A percentile compares a stretch with the other conserved stretches of the same genome.
phyloP scores from a whole-genome alignment of 2,329 filamentous ascomycete genomes.

The Piedraia hortae region DNA sequence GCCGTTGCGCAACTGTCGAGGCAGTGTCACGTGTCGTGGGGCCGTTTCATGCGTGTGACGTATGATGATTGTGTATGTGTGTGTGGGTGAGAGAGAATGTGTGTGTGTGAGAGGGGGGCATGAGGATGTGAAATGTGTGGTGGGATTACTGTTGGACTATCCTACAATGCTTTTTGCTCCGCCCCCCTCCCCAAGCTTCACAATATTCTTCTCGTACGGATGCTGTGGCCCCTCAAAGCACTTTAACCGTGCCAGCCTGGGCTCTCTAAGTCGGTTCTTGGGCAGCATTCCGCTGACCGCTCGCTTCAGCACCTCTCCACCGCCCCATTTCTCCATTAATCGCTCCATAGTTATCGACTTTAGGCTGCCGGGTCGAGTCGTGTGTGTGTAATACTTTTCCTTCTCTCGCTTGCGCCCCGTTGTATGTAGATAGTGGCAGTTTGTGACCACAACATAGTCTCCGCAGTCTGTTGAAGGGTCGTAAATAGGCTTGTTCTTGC shows the following conservation, averaged over 20 bases:
- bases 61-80: no score
- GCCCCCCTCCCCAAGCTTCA: no score
- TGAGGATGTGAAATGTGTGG: no score
- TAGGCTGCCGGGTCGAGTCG: conserved; percentile 64
- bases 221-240: conserved; percentile 73
- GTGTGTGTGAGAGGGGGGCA: no score
- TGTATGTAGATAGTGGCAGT: conserved; percentile 61
- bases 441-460: conserved; percentile 81
- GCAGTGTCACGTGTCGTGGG: no score
- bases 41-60: no score
- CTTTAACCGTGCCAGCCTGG: conserved; percentile 68
- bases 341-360: conserved; percentile 81
- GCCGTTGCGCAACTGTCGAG: no score
- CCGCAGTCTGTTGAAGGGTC: conserved; percentile 95
- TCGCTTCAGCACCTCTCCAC: conserved; percentile 66
- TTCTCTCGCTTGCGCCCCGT: conserved; percentile 82
- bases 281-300: conserved; percentile 94
- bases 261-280: conserved; percentile 79
- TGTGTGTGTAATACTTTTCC: conserved; percentile 91
- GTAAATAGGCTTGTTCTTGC: conserved; percentile 96
- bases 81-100: no score
- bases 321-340: conserved; percentile 82
- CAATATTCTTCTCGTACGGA: conserved; percentile 71
- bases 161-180: no score
- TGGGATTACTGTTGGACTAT: no score